These are phyloP conservation scores for Boletus rubropictus DNA, from an alignment of 768 basidiomycete genomes.

Conservation along the genomic window DNA sequence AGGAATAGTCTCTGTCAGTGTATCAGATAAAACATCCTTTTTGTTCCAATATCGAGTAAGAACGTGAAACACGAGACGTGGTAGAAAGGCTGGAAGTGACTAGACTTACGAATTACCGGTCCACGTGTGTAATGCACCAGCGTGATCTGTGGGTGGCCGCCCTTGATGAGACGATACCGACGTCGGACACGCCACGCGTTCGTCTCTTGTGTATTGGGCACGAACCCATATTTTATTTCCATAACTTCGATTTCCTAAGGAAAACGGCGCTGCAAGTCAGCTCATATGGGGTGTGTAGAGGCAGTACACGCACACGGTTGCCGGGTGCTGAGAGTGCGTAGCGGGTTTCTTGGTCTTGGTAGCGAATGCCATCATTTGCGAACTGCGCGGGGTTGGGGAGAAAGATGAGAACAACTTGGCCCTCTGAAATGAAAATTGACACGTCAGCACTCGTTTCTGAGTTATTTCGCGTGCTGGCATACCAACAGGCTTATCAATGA, in stretches of 20 bases:
- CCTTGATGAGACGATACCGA: conserved; percentile 66
- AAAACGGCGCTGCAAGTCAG: not conserved
- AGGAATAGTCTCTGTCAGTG: conserved; percentile 51
- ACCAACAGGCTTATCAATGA: conserved; percentile 76
- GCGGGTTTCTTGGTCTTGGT: conserved; percentile 65
- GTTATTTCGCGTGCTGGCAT: conserved; percentile 13
- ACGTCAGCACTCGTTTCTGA: not conserved
- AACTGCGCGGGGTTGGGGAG: conserved; percentile 54
- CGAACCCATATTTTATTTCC: conserved; percentile 71
- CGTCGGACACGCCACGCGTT: conserved; percentile 64
- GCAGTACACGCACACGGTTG: conserved; percentile 44
- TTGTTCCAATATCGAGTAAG: too few species aligned
- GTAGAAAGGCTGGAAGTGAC: not conserved
- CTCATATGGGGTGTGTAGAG: not conserved
- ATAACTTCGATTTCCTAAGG: conserved; percentile 69
- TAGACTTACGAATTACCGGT: conserved; percentile 51
- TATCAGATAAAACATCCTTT: too few species aligned
- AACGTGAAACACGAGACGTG: conserved; percentile 15
- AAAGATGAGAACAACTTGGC: conserved; percentile 61
- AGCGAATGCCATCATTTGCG: conserved; percentile 74
- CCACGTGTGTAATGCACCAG: conserved; percentile 75
- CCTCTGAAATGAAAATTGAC: conserved; percentile 39
- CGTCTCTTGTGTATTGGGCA: conserved; percentile 58
- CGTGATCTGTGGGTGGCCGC: conserved; percentile 66
- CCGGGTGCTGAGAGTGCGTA: conserved; percentile 44